These are phyloP conservation scores for Bremia lactucae DNA, from an alignment of 352 stramenopile species.

Conservation along the genomic window DNA sequence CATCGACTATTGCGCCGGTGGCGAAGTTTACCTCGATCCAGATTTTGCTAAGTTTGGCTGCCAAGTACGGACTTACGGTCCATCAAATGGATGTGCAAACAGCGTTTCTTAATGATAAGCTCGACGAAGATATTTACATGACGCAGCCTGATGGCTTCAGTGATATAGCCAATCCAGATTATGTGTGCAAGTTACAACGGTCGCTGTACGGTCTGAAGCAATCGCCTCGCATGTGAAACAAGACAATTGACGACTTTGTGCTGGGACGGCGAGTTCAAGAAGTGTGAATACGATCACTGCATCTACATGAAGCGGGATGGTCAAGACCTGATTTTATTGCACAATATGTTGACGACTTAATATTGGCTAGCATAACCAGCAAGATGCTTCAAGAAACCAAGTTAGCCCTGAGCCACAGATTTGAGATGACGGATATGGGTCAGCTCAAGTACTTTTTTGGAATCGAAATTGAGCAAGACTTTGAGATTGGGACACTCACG, in stretches of 20 bases:
- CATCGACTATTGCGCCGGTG: too few species aligned
- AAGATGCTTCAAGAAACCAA: neutral
- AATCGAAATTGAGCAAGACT: neutral
- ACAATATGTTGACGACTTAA: neutral
- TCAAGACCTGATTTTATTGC: neutral
- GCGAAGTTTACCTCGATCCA: too few species aligned
- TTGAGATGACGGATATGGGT: neutral
- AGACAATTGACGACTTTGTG: slow-evolving; percentile 1
- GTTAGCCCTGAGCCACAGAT: neutral
- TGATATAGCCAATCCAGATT: neutral
- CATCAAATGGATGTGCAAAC: neutral
- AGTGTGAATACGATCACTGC: slow-evolving; percentile 3
- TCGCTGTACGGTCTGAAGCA: neutral
- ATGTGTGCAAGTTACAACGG: neutral
- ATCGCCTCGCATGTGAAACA: slow-evolving; percentile 1
- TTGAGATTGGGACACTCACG: neutral
- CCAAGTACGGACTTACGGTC: neutral
- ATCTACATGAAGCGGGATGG: neutral
- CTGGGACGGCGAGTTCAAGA: neutral
- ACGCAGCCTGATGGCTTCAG: neutral
- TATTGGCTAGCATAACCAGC: neutral
- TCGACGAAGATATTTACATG: neutral
- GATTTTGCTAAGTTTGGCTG: neutral
- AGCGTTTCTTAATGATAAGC: neutral
- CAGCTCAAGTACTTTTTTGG: neutral